A percentile compares a stretch with the other conserved stretches of the same genome.
Evolutionary conservation across 2,329 filamentous ascomycete species (phyloP).

Genomic region (Paecilomyces sp.): DNA sequence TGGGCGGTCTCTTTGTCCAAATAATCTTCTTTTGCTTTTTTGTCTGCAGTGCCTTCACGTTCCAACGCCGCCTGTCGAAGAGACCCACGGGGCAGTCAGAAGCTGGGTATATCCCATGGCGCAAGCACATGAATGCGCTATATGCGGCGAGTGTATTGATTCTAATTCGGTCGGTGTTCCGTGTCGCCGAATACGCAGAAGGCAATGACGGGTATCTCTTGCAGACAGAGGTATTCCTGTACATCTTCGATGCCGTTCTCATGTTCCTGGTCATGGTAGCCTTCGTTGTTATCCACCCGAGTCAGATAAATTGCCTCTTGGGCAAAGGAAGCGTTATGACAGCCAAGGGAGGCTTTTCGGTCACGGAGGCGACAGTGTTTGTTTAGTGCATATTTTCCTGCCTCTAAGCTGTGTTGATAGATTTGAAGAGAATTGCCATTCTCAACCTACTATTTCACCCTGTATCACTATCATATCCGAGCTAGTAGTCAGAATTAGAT

Average conservation of each 20-base stretch:
- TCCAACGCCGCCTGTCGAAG: slow-evolving; percentile 20
- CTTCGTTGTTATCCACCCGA: slow-evolving; percentile 1
- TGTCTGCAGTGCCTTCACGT: slow-evolving; percentile 15
- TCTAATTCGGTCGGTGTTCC: slow-evolving; percentile 13
- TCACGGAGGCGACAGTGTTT: slow-evolving; percentile 6
- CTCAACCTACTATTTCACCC: too few species aligned
- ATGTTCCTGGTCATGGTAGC: slow-evolving; percentile 8
- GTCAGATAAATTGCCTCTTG: background rate
- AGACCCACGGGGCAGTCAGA: slow-evolving; percentile 19
- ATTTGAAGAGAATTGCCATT: background rate
- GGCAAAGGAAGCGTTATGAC: slow-evolving; percentile 8
- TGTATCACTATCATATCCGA: too few species aligned
- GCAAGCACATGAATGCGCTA: slow-evolving; percentile 25
- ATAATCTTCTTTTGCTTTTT: slow-evolving; percentile 25
- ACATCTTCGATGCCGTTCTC: slow-evolving; percentile 14
- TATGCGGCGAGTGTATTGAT: slow-evolving; percentile 11
- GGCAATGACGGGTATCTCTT: slow-evolving; percentile 13
- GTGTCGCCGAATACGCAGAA: slow-evolving; percentile 14
- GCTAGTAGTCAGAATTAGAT: too few species aligned
- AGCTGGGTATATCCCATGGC: slow-evolving; percentile 22
- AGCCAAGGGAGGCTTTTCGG: slow-evolving; percentile 10
- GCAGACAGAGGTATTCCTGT: slow-evolving; percentile 13
- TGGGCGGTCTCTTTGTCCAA: slow-evolving; percentile 24
- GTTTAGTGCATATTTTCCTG: slow-evolving; percentile 1
- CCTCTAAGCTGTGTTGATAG: background rate